phyloP scores from a whole-genome alignment of 768 basidiomycete genomes.

The Hygrophorus pudorinus region DNA sequence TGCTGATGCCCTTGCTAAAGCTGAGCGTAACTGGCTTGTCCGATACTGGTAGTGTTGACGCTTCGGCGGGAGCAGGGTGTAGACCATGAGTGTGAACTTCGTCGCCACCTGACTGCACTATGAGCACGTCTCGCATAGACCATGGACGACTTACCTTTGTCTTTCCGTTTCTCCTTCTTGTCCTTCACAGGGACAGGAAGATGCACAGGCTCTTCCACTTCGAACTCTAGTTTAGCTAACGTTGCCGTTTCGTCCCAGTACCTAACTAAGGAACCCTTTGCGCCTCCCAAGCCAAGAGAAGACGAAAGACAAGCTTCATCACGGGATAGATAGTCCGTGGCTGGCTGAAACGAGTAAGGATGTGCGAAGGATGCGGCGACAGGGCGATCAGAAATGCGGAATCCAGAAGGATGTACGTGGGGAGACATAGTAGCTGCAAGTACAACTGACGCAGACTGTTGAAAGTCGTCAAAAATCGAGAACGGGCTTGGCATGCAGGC shows the following conservation, averaged over 20 bases:
- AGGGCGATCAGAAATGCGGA: conserved; percentile 81
- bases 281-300: conserved; percentile 58
- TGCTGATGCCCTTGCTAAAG: conserved; percentile 44
- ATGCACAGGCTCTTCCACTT: conserved; percentile 53
- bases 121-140: neutral
- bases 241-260: conserved; percentile 92
- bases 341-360: conserved; percentile 79
- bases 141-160: conserved; percentile 31
- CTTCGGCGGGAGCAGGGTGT: conserved; percentile 32
- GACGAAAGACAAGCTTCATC: conserved; percentile 72
- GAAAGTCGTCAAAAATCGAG: conserved; percentile 6
- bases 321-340: conserved; percentile 61
- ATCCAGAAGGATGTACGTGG: conserved; percentile 83
- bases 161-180: conserved; percentile 55
- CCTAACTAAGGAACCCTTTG: conserved; percentile 63
- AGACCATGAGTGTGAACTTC: conserved; percentile 21
- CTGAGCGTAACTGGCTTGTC: conserved; percentile 76
- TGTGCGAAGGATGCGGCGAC: conserved; percentile 92
- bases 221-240: conserved; percentile 66
- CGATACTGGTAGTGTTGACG: conserved; percentile 62
- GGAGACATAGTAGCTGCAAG: conserved; percentile 84
- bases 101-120: conserved; percentile 14
- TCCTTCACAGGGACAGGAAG: conserved; percentile 26
- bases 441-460: conserved; percentile 71
- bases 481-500: neutral